A percentile compares a stretch with the other conserved stretches of the same genome.
Conservation (phyloP, 1,284 basidiomycete genomes). For the Cutaneotrichosporon sp. region DNA sequence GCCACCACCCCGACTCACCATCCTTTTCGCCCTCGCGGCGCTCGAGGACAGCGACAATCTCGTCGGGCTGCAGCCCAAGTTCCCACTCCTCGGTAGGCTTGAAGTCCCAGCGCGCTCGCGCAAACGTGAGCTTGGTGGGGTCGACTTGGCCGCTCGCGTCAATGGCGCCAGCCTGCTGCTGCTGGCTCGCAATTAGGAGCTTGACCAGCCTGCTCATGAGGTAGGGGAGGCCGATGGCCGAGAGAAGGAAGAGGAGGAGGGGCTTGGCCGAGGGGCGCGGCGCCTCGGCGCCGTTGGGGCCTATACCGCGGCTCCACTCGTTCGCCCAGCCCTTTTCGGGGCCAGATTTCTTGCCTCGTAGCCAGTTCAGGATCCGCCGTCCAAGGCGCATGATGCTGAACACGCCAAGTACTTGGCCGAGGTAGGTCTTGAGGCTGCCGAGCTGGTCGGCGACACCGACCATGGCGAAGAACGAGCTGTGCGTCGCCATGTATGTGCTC, state of each 20-base stretch:
- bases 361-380: constrained; percentile 49
- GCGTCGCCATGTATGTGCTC: constrained; percentile 97
- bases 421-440: constrained; percentile 81
- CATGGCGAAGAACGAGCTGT: constrained; percentile 98
- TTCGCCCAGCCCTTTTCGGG: constrained; percentile 49
- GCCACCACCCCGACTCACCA: constrained; percentile 92
- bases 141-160: constrained; percentile 49
- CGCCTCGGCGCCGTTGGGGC: constrained; percentile 37
- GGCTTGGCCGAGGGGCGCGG: constrained; percentile 81
- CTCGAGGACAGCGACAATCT: constrained; percentile 91
- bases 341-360: constrained; percentile 59
- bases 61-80: constrained; percentile 78
- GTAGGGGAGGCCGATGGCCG: constrained; percentile 91
- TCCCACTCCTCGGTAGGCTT: constrained; percentile 72
- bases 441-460: constrained; percentile 97
- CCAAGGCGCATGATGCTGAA: constrained; percentile 82
- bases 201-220: constrained; percentile 88
- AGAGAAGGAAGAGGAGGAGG: constrained; percentile 88
- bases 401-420: constrained; percentile 88
- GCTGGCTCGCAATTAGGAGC: constrained; percentile 69
- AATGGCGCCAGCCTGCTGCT: constrained; percentile 30
- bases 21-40: constrained; percentile 76
- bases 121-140: constrained; percentile 72
- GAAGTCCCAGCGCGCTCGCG: constrained; percentile 80
- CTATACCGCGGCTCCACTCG: constrained; percentile 45